phyloP scores from a whole-genome alignment of 371 early-diverging fungal genomes.

The Entomophthora muscae region DNA sequence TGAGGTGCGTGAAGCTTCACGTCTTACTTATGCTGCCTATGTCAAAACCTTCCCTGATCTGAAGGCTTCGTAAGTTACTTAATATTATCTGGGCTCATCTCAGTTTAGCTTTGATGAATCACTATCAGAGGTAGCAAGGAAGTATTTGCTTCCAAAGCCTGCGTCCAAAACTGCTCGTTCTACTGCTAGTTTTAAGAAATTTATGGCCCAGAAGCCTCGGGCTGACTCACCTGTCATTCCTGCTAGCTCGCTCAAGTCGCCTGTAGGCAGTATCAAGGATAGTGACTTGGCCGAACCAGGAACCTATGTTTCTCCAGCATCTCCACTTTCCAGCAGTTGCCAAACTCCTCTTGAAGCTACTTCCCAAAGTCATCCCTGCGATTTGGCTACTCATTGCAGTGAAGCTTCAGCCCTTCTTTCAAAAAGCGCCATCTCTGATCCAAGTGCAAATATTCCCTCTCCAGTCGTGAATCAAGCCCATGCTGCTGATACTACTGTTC shows the following conservation, averaged over 20 bases:
- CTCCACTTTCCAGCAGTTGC: not conserved
- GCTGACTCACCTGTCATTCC: not conserved
- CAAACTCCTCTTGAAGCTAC: not conserved
- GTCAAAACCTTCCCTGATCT: not conserved
- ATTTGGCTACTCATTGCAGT: too few species aligned
- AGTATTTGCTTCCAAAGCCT: not conserved
- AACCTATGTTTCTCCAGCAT: not conserved
- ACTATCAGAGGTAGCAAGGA: not conserved
- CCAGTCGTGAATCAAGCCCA: too few species aligned
- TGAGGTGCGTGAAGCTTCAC: slow-evolving; percentile 23
- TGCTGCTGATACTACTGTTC: too few species aligned
- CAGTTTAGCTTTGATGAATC: not conserved
- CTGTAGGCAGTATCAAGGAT: not conserved
- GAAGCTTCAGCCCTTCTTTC: too few species aligned
- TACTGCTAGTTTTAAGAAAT: not conserved
- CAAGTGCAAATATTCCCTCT: too few species aligned
- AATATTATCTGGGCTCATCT: not conserved
- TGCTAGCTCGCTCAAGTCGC: not conserved
- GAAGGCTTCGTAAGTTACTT: not conserved
- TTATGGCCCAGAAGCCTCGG: not conserved
- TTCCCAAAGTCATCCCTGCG: not conserved
- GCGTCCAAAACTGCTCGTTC: not conserved
- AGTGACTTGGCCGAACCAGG: not conserved
- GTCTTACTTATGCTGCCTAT: not conserved
- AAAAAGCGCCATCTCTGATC: too few species aligned